Evolutionary conservation across 2,329 filamentous ascomycete genomes (phyloP).

Genomic region (Teratosphaeriaceae sp.): DNA sequence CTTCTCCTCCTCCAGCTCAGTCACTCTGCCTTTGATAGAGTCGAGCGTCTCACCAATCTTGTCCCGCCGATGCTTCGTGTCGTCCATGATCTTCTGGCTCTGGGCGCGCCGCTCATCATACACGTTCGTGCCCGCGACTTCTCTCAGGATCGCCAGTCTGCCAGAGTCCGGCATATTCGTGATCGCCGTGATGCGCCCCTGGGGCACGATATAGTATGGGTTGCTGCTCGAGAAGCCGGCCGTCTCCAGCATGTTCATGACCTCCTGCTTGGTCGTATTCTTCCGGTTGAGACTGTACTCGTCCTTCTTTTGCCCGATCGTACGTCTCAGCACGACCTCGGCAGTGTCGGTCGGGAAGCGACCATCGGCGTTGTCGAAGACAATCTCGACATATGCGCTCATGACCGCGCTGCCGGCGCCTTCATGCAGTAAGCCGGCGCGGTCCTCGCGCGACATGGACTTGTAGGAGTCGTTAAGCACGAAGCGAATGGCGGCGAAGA

Average conservation of each 20-base stretch:
- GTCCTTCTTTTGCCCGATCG: constrained; percentile 96
- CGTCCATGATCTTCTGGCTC: constrained; percentile 92
- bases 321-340: constrained; percentile 84
- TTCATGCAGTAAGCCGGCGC: constrained; percentile 93
- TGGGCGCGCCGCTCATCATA: constrained; percentile 90
- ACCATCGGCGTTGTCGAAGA: constrained; percentile 96
- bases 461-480: constrained; percentile 92
- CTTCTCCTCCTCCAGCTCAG: constrained; percentile 92
- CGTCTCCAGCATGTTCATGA: constrained; percentile 90
- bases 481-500: constrained; percentile 98
- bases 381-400: constrained; percentile 99
- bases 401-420: constrained; percentile 96
- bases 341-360: constrained; percentile 90
- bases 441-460: constrained; percentile 91
- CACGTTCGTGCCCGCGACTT: constrained; percentile 96
- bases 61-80: constrained; percentile 87
- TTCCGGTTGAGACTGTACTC: constrained; percentile 98
- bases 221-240: constrained; percentile 96
- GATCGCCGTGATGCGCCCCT: constrained; percentile 88
- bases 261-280: constrained; percentile 88
- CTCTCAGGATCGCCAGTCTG: constrained; percentile 82
- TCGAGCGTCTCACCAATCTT: constrained; percentile 92
- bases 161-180: constrained; percentile 99
- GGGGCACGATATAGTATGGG: constrained; percentile 97
- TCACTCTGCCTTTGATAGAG: constrained; percentile 84